Evolutionary conservation across 306 rosid species (phyloP).

Genomic region (Lathyrus tuberosus): DNA sequence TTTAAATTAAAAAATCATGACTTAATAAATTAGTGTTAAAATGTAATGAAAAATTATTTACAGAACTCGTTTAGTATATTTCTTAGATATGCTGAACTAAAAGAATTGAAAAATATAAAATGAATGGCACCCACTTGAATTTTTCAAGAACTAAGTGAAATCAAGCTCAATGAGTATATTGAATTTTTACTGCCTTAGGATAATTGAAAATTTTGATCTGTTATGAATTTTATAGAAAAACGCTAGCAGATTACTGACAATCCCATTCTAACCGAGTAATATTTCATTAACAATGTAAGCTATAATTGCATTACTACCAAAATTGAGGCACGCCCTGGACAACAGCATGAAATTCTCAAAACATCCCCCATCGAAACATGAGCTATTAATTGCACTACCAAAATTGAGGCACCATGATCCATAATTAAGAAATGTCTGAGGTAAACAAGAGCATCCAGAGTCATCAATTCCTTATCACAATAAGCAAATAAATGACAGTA

Average conservation of each 20-base stretch:
- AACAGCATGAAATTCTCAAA: neutral
- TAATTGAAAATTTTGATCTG: neutral
- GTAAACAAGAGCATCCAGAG: conserved; percentile 43
- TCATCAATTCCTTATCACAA: conserved; percentile 35
- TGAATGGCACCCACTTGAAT: too few species aligned
- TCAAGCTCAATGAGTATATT: too few species aligned
- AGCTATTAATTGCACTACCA: conserved; percentile 43
- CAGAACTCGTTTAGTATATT: too few species aligned
- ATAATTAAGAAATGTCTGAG: conserved; percentile 36
- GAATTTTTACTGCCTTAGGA: neutral
- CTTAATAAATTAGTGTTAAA: too few species aligned
- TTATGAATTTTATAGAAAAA: neutral
- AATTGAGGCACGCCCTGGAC: conserved; percentile 37
- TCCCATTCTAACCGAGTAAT: neutral
- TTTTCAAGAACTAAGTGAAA: too few species aligned
- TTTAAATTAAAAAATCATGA: too few species aligned
- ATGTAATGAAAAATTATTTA: too few species aligned
- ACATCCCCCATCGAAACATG: neutral
- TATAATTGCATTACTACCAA: conserved; percentile 41
- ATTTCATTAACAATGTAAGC: neutral
- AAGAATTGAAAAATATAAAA: too few species aligned
- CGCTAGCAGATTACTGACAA: neutral
- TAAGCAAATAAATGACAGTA: conserved; percentile 36
- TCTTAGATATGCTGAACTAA: too few species aligned
- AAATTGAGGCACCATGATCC: conserved; percentile 45